Conservation (phyloP, 2,329 filamentous ascomycete genomes). For the Xylaria sp. region DNA sequence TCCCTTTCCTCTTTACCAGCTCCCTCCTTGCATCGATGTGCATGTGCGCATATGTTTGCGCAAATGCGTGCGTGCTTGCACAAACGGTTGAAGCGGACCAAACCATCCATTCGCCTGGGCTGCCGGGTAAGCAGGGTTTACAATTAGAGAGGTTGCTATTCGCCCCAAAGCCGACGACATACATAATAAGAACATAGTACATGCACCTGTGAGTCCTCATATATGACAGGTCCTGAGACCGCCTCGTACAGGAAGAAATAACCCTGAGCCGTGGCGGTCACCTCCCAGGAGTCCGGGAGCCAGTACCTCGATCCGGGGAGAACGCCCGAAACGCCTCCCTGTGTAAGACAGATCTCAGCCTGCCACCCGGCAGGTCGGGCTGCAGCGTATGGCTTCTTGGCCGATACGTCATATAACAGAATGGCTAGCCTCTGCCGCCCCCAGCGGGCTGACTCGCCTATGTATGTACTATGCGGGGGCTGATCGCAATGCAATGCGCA, state of each 20-base stretch:
- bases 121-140: too few species aligned
- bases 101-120: too few species aligned
- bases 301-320: neutral
- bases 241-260: neutral
- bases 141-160: too few species aligned
- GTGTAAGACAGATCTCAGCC: neutral
- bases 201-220: neutral
- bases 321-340: neutral
- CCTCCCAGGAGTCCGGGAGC: neutral
- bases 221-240: neutral
- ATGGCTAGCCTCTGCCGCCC: neutral
- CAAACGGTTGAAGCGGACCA: too few species aligned
- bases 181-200: too few species aligned
- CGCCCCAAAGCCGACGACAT: too few species aligned
- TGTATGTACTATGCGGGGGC: too few species aligned
- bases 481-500: conserved; percentile 6
- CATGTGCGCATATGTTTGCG: neutral
- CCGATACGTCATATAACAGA: conserved; percentile 16
- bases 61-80: neutral
- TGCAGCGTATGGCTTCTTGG: too few species aligned
- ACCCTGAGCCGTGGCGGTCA: neutral
- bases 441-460: conserved; percentile 4
- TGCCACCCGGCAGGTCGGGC: too few species aligned
- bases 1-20: too few species aligned
- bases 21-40: neutral